Conservation (phyloP, 2,329 filamentous ascomycete species). For the Davidsoniella virescens region DNA sequence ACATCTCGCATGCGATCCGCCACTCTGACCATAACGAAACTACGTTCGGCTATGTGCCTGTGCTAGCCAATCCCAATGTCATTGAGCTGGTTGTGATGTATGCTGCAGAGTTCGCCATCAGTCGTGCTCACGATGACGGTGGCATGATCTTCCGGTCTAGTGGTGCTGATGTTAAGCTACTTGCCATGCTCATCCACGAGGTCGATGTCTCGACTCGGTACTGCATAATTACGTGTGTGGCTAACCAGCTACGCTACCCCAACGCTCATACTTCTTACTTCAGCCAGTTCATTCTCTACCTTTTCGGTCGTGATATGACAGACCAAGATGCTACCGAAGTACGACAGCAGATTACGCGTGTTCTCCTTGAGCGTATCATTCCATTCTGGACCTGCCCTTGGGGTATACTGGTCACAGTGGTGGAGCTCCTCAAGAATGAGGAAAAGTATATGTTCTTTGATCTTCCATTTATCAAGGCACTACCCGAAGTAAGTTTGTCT, state of each 20-base stretch:
- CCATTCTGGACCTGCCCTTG: constrained; percentile 88
- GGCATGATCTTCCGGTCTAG: constrained; percentile 34
- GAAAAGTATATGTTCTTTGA: constrained; percentile 80
- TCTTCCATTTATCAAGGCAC: constrained; percentile 76
- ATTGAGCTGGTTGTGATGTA: constrained; percentile 75
- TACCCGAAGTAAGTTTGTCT: constrained; percentile 53
- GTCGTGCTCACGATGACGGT: constrained; percentile 39
- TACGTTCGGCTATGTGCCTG: constrained; percentile 47
- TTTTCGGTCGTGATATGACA: constrained; percentile 62
- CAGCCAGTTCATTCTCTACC: constrained; percentile 64
- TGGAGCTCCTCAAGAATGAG: constrained; percentile 83
- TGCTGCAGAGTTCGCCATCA: constrained; percentile 57
- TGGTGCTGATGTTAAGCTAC: constrained; percentile 44
- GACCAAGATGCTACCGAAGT: constrained; percentile 67
- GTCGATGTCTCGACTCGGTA: constrained; percentile 66
- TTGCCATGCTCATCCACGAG: constrained; percentile 63
- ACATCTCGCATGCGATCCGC: constrained; percentile 57
- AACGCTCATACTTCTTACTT: constrained; percentile 89
- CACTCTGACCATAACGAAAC: constrained; percentile 36
- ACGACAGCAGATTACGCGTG: constrained; percentile 77
- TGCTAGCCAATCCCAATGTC: constrained; percentile 52
- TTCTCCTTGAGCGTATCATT: constrained; percentile 74
- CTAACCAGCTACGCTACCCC: constrained; percentile 82
- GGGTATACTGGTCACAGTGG: constrained; percentile 76
- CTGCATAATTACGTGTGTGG: constrained; percentile 66